A percentile compares a stretch with the other conserved stretches of the same genome.
These are phyloP conservation scores for Desmodesmus armatus DNA, from an alignment of 139 green algal species.

Conservation along the genomic window DNA sequence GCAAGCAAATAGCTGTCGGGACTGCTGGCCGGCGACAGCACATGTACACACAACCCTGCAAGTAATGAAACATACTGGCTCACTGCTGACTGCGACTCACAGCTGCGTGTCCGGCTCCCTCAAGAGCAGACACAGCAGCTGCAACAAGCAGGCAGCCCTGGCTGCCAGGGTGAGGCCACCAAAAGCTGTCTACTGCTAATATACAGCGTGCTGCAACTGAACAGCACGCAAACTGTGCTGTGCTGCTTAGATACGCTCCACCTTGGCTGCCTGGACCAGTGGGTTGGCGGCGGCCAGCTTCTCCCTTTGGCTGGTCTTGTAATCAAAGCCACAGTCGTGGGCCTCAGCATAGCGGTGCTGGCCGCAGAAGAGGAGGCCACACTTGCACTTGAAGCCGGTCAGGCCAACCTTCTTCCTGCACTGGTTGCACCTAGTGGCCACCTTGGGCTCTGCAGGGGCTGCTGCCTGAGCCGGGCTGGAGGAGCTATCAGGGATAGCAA, in stretches of 20 bases:
- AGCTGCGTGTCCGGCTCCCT: too few relatives aligned
- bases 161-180: too few relatives aligned
- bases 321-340: constrained; percentile 90
- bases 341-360: constrained; percentile 87
- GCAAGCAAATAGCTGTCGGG: too few relatives aligned
- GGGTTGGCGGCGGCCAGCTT: constrained; percentile 76
- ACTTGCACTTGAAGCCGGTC: constrained; percentile 93
- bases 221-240: not conserved
- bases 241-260: constrained; percentile 60
- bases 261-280: constrained; percentile 68
- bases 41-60: too few relatives aligned
- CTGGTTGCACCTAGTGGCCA: constrained; percentile 9
- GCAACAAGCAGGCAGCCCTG: too few relatives aligned
- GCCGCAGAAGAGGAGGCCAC: constrained; percentile 81
- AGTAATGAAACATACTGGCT: too few relatives aligned
- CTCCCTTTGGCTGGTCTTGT: constrained; percentile 74
- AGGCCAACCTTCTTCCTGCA: constrained; percentile 87
- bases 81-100: too few relatives aligned
- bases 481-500: not conserved
- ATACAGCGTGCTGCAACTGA: too few relatives aligned
- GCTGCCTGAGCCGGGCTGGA: not conserved
- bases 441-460: not conserved
- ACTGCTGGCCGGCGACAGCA: too few relatives aligned
- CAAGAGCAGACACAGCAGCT: too few relatives aligned
- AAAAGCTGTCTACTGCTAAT: too few relatives aligned